Evolutionary conservation across 208 protist genomes (phyloP).

Genomic region (Leishmania arabica): DNA sequence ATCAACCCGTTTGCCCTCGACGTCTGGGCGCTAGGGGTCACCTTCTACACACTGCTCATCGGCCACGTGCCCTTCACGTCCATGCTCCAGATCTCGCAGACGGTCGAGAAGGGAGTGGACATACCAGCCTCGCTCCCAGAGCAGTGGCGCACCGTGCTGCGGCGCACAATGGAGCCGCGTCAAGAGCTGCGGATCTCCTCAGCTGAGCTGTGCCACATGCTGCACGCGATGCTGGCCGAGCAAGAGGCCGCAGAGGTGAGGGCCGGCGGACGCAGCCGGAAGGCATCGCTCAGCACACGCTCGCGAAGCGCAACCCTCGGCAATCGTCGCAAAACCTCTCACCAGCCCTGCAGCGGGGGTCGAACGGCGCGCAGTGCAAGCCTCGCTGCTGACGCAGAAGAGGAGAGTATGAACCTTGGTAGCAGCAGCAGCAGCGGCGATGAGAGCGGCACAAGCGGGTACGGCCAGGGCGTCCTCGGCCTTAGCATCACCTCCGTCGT

Average conservation of each 20-base stretch:
- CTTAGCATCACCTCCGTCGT: slow-evolving; percentile 24
- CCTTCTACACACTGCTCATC: slow-evolving; percentile 89
- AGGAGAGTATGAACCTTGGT: slow-evolving; percentile 9
- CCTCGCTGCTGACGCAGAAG: neutral
- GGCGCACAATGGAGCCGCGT: slow-evolving; percentile 18
- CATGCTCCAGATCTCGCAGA: slow-evolving; percentile 28
- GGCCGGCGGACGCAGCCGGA: neutral
- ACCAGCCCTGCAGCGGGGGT: neutral
- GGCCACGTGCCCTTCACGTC: slow-evolving; percentile 92
- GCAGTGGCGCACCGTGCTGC: slow-evolving; percentile 23
- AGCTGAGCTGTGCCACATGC: slow-evolving; percentile 11
- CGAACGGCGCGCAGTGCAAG: neutral
- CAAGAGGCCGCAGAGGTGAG: neutral
- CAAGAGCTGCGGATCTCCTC: slow-evolving; percentile 11
- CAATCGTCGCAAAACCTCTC: neutral
- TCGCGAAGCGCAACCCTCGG: neutral
- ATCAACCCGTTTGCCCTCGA: slow-evolving; percentile 80
- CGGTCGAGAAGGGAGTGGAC: slow-evolving; percentile 5
- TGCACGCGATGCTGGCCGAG: slow-evolving; percentile 26
- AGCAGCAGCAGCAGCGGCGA: slow-evolving; percentile 10
- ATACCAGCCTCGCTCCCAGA: slow-evolving; percentile 14
- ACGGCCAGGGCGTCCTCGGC: neutral
- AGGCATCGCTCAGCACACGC: slow-evolving; percentile 4
- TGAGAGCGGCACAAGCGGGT: neutral
- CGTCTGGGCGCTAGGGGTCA: slow-evolving; percentile 91